Percentiles rank a stretch among this genome's conserved stretches.
Conservation (phyloP, 352 stramenopile species). For the Blastocystis sp. region DNA sequence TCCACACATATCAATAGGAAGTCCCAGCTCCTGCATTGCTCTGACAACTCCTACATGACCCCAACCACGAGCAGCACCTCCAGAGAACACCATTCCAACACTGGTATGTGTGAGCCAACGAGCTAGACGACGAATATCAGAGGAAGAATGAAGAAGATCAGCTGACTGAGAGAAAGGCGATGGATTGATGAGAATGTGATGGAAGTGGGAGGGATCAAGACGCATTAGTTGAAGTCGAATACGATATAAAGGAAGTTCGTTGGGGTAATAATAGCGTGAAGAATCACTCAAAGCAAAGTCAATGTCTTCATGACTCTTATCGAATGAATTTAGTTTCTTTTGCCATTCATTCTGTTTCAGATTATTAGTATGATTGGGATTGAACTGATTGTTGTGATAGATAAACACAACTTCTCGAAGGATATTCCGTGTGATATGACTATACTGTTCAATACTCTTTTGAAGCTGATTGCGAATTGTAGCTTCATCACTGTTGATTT, state of each 20-base stretch:
- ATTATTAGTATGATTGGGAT: slow-evolving; percentile 67
- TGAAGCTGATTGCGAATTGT: not conserved
- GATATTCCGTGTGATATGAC: not conserved
- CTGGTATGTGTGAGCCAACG: slow-evolving; percentile 85
- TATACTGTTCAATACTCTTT: not conserved
- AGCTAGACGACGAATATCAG: slow-evolving; percentile 81
- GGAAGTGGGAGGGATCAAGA: slow-evolving; percentile 31
- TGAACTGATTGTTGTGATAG: slow-evolving; percentile 51
- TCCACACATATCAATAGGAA: slow-evolving; percentile 87
- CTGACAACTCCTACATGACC: slow-evolving; percentile 88
- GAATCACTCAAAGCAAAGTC: slow-evolving; percentile 24
- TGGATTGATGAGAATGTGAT: slow-evolving; percentile 68
- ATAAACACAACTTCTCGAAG: slow-evolving; percentile 68
- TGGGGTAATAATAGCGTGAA: slow-evolving; percentile 47
- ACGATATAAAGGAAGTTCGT: slow-evolving; percentile 13
- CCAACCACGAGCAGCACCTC: slow-evolving; percentile 85
- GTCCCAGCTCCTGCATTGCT: slow-evolving; percentile 84
- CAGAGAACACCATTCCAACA: slow-evolving; percentile 87
- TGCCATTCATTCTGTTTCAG: slow-evolving; percentile 49
- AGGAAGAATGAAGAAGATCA: slow-evolving; percentile 23
- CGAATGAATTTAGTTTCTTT: slow-evolving; percentile 41
- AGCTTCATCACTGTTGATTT: slow-evolving; percentile 27
- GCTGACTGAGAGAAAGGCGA: not conserved
- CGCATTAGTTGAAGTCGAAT: slow-evolving; percentile 23
- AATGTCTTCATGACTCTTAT: slow-evolving; percentile 34